Percentiles rank a stretch among this genome's conserved stretches.
phyloP scores from a whole-genome alignment of 148 eudicot genomes.

The Beta vulgaris region DNA sequence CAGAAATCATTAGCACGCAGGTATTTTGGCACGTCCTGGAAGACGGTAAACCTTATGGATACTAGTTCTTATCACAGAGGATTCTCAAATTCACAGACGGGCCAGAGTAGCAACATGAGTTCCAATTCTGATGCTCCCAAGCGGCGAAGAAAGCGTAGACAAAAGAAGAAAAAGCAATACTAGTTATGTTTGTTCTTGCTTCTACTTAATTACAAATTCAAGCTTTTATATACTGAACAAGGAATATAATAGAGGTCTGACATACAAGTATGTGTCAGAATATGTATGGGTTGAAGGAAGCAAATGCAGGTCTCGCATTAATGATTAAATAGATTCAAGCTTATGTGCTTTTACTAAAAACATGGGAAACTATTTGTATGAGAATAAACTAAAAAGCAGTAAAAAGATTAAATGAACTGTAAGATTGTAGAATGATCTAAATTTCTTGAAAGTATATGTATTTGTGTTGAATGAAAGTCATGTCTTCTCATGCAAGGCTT shows the following conservation, averaged over 20 bases:
- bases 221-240: neutral
- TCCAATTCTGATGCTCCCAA: constrained; percentile 90
- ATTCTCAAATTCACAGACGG: constrained; percentile 45
- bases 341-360: neutral
- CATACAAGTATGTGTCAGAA: neutral
- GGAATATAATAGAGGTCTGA: too few relatives aligned
- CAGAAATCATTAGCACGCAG: constrained; percentile 42
- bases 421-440: too few relatives aligned
- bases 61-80: constrained; percentile 23
- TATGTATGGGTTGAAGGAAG: neutral
- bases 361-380: neutral
- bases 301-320: neutral
- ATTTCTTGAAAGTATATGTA: too few relatives aligned
- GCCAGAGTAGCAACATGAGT: constrained; percentile 78
- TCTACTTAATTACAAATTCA: neutral
- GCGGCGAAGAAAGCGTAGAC: constrained; percentile 84
- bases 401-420: neutral
- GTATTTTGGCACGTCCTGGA: constrained; percentile 44
- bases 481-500: too few relatives aligned
- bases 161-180: constrained; percentile 83
- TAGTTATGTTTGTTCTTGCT: constrained; percentile 13
- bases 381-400: neutral
- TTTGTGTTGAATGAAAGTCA: too few relatives aligned
- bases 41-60: constrained; percentile 30
- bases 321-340: neutral